These are phyloP conservation scores for Beauveria sp. DNA, from an alignment of 2,329 filamentous ascomycete genomes.

Conservation along the genomic window DNA sequence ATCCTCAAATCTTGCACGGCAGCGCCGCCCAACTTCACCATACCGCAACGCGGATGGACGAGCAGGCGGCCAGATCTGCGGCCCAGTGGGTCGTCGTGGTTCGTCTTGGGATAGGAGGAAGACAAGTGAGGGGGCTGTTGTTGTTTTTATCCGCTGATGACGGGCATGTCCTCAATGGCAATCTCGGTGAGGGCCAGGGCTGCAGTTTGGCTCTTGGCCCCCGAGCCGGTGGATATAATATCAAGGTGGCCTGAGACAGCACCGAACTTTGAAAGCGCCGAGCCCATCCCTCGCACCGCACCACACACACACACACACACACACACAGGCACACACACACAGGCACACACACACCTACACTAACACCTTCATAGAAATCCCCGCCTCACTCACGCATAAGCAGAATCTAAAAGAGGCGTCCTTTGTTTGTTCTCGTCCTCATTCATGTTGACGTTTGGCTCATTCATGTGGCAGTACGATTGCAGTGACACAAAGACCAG, in stretches of 20 bases:
- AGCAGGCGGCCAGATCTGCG: slow-evolving; percentile 30
- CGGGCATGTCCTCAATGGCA: slow-evolving; percentile 7
- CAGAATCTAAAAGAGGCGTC: background rate
- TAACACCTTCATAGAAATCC: background rate
- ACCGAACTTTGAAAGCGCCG: slow-evolving; percentile 3
- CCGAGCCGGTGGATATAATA: slow-evolving; percentile 12
- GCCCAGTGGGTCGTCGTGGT: slow-evolving; percentile 32
- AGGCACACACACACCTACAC: background rate
- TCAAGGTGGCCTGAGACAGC: slow-evolving; percentile 12
- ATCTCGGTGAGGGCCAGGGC: slow-evolving; percentile 29
- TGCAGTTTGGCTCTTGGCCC: slow-evolving; percentile 21
- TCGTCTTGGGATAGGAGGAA: slow-evolving; percentile 22
- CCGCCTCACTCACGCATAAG: background rate
- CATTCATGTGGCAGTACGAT: background rate
- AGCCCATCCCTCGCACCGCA: background rate
- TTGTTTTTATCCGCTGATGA: slow-evolving; percentile 9
- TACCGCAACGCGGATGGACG: background rate
- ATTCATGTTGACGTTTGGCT: background rate
- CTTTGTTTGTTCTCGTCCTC: slow-evolving; percentile 1
- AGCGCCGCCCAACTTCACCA: slow-evolving; percentile 7
- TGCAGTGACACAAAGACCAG: background rate
- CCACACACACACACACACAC: slow-evolving; percentile 3
- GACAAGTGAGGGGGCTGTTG: slow-evolving; percentile 1
- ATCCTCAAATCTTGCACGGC: slow-evolving; percentile 1
- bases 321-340: background rate